Evolutionary conservation across 2,329 filamentous ascomycete species (phyloP).

Genomic region (Aspergillus cejpii): DNA sequence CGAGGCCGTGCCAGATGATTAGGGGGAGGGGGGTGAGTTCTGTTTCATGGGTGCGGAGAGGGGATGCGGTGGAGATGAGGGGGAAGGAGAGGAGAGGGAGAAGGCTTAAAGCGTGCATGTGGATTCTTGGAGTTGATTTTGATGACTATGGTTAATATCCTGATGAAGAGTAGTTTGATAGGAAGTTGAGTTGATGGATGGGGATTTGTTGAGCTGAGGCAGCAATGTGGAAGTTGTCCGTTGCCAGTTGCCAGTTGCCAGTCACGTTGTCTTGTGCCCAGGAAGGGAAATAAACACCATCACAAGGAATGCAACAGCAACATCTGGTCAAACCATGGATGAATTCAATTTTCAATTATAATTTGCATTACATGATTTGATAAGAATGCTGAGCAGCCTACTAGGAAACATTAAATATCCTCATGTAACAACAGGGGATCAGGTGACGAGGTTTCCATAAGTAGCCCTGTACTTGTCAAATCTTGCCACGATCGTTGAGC

Average conservation of each 20-base stretch:
- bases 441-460: neutral
- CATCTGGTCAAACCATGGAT: too few relatives aligned
- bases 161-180: neutral
- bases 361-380: too few relatives aligned
- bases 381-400: too few relatives aligned
- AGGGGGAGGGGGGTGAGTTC: conserved; percentile 62
- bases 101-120: conserved; percentile 3
- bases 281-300: too few relatives aligned
- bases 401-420: neutral
- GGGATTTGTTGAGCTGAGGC: too few relatives aligned
- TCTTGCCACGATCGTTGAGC: neutral
- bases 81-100: conserved; percentile 7
- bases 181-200: too few relatives aligned
- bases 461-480: neutral
- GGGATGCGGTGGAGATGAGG: conserved; percentile 18
- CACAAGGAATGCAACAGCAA: too few relatives aligned
- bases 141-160: neutral
- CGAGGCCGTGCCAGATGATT: conserved; percentile 88
- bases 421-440: neutral
- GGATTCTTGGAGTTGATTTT: neutral
- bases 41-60: conserved; percentile 18
- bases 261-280: neutral
- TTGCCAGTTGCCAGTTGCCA: too few relatives aligned
- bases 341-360: too few relatives aligned
- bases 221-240: too few relatives aligned